Evolutionary conservation across 1,284 basidiomycete species (phyloP).

Genomic region (Ustilago sp.): DNA sequence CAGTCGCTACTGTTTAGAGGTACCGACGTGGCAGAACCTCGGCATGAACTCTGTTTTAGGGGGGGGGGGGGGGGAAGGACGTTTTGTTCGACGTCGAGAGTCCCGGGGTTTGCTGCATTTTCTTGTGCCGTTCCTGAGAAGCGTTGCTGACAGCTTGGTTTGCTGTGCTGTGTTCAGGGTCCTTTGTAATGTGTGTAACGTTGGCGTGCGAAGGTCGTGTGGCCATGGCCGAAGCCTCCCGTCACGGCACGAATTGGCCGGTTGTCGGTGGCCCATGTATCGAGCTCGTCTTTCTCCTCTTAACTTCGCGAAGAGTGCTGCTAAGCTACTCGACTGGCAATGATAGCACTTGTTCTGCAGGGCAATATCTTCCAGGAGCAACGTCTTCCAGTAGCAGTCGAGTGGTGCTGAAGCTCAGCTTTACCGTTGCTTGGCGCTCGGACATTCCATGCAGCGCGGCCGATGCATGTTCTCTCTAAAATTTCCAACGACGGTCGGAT

Average conservation of each 20-base stretch:
- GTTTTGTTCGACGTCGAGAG: not conserved
- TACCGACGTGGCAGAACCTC: constrained; percentile 3
- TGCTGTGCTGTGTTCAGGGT: not conserved
- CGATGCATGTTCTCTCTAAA: not conserved
- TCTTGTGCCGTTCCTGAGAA: too few species aligned
- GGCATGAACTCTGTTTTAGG: constrained; percentile 8
- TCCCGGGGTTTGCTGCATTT: too few species aligned
- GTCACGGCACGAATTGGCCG: not conserved
- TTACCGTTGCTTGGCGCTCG: not conserved
- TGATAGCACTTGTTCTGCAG: too few species aligned
- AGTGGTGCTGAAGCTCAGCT: not conserved
- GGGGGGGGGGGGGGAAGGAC: not conserved
- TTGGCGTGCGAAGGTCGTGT: not conserved
- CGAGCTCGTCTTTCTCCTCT: not conserved
- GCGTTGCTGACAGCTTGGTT: not conserved
- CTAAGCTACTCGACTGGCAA: too few species aligned
- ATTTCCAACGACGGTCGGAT: not conserved
- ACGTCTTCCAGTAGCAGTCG: not conserved
- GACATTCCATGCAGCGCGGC: not conserved
- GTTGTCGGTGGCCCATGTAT: constrained; percentile 1
- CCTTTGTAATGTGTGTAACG: not conserved
- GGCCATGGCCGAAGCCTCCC: not conserved
- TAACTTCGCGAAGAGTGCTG: not conserved
- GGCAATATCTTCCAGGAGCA: not conserved
- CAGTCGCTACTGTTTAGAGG: not conserved